These are phyloP conservation scores for Phialophora verrucosa DNA, from an alignment of 2,329 filamentous ascomycete species.

Conservation along the genomic window DNA sequence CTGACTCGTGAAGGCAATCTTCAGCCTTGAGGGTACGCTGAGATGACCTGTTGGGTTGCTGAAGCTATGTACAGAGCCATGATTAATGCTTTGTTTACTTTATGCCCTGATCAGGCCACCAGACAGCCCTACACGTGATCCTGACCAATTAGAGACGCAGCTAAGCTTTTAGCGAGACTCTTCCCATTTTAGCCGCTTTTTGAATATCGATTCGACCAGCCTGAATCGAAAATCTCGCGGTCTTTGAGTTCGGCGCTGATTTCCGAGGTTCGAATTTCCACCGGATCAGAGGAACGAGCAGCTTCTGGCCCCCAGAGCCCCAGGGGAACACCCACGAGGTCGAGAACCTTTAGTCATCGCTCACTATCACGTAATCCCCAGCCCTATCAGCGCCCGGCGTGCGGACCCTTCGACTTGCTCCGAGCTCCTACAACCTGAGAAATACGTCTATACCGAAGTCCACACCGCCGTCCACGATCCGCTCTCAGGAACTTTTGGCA, in stretches of 20 bases:
- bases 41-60: too few species aligned
- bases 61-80: too few species aligned
- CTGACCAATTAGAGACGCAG: background rate
- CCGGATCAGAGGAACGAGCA: background rate
- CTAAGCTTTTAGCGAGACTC: background rate
- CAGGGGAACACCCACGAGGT: background rate
- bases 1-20: too few species aligned
- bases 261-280: background rate
- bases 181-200: background rate
- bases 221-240: background rate
- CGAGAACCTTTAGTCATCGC: background rate
- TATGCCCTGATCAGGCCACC: background rate
- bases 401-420: background rate
- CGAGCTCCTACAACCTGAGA: constrained; percentile 10
- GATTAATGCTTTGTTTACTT: background rate
- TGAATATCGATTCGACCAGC: background rate
- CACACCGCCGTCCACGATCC: background rate
- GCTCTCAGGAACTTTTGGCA: background rate
- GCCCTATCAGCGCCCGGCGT: background rate
- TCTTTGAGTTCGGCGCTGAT: background rate
- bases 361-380: constrained; percentile 5
- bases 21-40: too few species aligned
- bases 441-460: constrained; percentile 1
- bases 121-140: background rate
- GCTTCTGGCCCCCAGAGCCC: background rate